These are phyloP conservation scores for Sarocladiaceae sp. DNA, from an alignment of 2,329 filamentous ascomycete species.

Conservation along the genomic window DNA sequence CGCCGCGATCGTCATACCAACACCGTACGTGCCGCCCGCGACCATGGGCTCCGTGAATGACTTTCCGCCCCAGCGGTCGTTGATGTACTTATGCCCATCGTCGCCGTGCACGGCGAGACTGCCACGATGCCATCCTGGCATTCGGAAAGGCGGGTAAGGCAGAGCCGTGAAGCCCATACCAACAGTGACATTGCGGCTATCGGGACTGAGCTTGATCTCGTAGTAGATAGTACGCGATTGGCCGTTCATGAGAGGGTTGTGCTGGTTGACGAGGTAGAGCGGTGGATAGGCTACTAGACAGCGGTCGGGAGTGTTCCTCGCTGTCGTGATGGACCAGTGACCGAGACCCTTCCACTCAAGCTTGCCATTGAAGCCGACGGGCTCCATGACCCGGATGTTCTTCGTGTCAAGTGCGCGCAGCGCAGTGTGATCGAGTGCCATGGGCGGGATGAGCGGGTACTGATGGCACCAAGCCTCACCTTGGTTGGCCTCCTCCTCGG, in stretches of 20 bases:
- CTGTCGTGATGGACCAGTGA: conserved; percentile 40
- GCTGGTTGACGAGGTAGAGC: conserved; percentile 55
- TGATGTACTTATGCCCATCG: conserved; percentile 70
- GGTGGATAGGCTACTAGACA: conserved; percentile 63
- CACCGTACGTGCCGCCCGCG: conserved; percentile 60
- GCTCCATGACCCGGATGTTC: conserved; percentile 49
- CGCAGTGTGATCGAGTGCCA: conserved; percentile 39
- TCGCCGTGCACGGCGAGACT: conserved; percentile 73
- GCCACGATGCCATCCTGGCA: conserved; percentile 76
- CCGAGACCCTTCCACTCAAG: conserved; percentile 42
- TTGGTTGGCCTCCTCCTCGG: conserved; percentile 53
- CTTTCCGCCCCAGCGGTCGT: conserved; percentile 67
- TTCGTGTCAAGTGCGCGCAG: conserved; percentile 41
- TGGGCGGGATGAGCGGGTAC: conserved; percentile 52
- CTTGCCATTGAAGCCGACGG: conserved; percentile 39
- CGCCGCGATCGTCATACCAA: conserved; percentile 61
- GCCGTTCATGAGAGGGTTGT: conserved; percentile 44
- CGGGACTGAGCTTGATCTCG: conserved; percentile 53
- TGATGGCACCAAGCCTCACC: conserved; percentile 60
- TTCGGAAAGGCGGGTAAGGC: conserved; percentile 70
- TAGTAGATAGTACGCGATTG: conserved; percentile 58
- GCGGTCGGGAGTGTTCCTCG: conserved; percentile 46
- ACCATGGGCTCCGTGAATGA: conserved; percentile 59
- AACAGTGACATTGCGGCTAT: conserved; percentile 43
- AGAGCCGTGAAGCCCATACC: conserved; percentile 64